These are phyloP conservation scores for Drechslera avenae DNA, from an alignment of 2,329 filamentous ascomycete species.

Conservation along the genomic window DNA sequence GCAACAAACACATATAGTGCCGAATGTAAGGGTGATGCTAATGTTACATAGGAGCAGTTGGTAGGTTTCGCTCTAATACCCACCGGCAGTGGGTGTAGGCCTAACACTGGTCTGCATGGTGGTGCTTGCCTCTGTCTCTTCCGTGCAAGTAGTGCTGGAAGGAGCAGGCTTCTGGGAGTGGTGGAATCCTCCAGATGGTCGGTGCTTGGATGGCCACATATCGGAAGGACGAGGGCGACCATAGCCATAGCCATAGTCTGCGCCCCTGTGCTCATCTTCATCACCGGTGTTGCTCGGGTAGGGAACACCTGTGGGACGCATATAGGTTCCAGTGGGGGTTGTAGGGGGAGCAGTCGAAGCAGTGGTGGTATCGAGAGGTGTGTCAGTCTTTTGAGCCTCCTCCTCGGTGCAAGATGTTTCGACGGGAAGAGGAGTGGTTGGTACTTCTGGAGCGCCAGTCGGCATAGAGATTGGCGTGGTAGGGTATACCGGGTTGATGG, in stretches of 20 bases:
- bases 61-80: background rate
- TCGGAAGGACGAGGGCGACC: slow-evolving; percentile 25
- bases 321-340: slow-evolving; percentile 10
- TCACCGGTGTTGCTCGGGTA: slow-evolving; percentile 13
- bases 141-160: slow-evolving; percentile 6
- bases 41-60: too few relatives aligned
- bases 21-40: too few relatives aligned
- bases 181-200: slow-evolving; percentile 7
- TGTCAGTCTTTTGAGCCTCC: slow-evolving; percentile 27
- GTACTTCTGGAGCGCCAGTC: too few relatives aligned
- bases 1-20: too few relatives aligned
- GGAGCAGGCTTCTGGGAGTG: slow-evolving; percentile 10
- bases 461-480: too few relatives aligned
- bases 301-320: background rate
- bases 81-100: slow-evolving; percentile 23
- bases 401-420: too few relatives aligned
- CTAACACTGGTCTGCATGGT: slow-evolving; percentile 31
- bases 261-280: slow-evolving; percentile 7
- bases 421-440: too few relatives aligned
- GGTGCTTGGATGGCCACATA: slow-evolving; percentile 15
- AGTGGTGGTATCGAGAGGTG: slow-evolving; percentile 5
- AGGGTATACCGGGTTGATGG: too few relatives aligned
- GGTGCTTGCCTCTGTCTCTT: slow-evolving; percentile 13
- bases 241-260: slow-evolving; percentile 14
- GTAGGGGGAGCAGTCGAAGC: slow-evolving; percentile 5